phyloP scores from a whole-genome alignment of 257 asterid species.

The Eucommia ulmoides region DNA sequence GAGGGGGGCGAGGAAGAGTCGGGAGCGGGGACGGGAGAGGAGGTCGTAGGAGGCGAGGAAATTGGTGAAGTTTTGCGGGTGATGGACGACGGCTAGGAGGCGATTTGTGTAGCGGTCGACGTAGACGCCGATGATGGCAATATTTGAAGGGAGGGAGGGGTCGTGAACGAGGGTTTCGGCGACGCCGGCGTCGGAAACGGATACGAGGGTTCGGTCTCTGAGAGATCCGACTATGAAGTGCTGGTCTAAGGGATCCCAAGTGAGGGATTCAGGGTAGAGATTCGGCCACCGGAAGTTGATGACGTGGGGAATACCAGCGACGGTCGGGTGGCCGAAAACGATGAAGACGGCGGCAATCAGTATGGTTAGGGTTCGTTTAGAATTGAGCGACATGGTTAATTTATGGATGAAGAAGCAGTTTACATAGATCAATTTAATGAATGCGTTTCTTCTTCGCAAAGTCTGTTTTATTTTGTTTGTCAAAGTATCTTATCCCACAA shows the following conservation, averaged over 20 bases:
- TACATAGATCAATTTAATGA: too few species aligned
- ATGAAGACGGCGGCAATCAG: too few species aligned
- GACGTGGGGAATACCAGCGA: neutral
- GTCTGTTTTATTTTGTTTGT: too few species aligned
- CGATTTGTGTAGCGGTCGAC: neutral
- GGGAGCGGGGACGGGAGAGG: neutral
- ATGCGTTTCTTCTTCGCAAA: too few species aligned
- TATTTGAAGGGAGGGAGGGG: neutral
- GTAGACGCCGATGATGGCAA: neutral
- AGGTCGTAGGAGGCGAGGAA: neutral
- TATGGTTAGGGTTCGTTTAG: too few species aligned
- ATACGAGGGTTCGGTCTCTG: neutral
- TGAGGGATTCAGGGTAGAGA: conserved; percentile 1
- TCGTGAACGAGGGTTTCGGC: neutral
- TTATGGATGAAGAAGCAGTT: too few species aligned
- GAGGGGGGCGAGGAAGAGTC: neutral
- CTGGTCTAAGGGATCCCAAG: neutral
- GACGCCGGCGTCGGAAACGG: conserved; percentile 1
- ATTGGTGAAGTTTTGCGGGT: neutral
- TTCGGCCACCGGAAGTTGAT: neutral
- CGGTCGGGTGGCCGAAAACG: too few species aligned
- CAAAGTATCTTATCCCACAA: too few species aligned
- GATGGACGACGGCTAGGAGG: neutral
- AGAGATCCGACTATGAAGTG: conserved; percentile 1
- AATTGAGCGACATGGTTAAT: too few species aligned